These are phyloP conservation scores for Hirsutella thompsonii DNA, from an alignment of 2,329 filamentous ascomycete genomes.

Conservation along the genomic window DNA sequence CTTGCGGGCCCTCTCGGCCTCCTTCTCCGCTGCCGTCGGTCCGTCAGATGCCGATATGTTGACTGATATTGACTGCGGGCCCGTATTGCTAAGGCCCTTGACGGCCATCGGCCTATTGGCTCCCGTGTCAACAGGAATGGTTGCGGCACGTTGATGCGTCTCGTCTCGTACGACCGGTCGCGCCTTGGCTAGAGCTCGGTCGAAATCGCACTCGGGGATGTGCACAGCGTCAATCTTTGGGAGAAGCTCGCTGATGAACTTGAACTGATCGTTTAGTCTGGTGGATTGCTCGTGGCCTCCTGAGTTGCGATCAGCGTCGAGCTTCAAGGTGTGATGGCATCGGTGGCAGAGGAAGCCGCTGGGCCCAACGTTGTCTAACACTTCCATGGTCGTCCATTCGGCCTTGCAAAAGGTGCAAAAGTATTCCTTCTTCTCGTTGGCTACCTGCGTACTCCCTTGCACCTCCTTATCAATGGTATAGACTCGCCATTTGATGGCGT, in stretches of 20 bases:
- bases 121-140: slow-evolving; percentile 41
- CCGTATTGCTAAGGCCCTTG: slow-evolving; percentile 52
- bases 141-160: slow-evolving; percentile 50
- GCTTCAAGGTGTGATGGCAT: slow-evolving; percentile 53
- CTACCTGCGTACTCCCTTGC: slow-evolving; percentile 68
- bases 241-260: slow-evolving; percentile 63
- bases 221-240: slow-evolving; percentile 63
- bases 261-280: slow-evolving; percentile 65
- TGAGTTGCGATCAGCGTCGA: slow-evolving; percentile 53
- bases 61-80: slow-evolving; percentile 56
- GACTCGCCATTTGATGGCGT: slow-evolving; percentile 90
- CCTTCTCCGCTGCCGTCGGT: slow-evolving; percentile 52
- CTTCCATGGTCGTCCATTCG: slow-evolving; percentile 84
- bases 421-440: slow-evolving; percentile 83
- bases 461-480: slow-evolving; percentile 82
- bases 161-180: slow-evolving; percentile 54
- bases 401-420: slow-evolving; percentile 69
- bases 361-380: slow-evolving; percentile 60
- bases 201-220: slow-evolving; percentile 64
- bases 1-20: slow-evolving; percentile 50
- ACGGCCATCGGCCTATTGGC: slow-evolving; percentile 52
- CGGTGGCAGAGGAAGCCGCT: slow-evolving; percentile 72
- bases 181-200: slow-evolving; percentile 50
- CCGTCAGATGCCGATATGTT: slow-evolving; percentile 55
- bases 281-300: slow-evolving; percentile 63